Percentiles rank a stretch among this genome's conserved stretches.
phyloP scores from a whole-genome alignment of 805 yeast species.

The Lachancea mirantina region DNA sequence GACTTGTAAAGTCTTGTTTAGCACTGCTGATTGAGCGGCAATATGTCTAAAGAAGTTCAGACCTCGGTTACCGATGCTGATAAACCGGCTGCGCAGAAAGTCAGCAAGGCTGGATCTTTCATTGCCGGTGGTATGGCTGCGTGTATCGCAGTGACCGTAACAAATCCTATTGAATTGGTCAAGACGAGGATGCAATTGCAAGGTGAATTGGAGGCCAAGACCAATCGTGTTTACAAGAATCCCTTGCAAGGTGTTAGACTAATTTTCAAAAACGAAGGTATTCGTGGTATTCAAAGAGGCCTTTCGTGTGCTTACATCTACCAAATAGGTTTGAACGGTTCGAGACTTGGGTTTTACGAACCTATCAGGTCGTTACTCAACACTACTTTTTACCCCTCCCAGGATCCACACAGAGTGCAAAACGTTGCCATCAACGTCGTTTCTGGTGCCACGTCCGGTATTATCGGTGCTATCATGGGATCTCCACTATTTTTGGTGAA shows the following conservation, averaged over 20 bases:
- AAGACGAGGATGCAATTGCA: slow-evolving; percentile 96
- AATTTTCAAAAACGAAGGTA: slow-evolving; percentile 74
- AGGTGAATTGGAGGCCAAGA: slow-evolving; percentile 68
- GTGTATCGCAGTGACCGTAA: slow-evolving; percentile 94
- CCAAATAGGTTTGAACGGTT: slow-evolving; percentile 88
- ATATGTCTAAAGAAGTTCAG: slow-evolving; percentile 9
- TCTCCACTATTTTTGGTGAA: slow-evolving; percentile 89
- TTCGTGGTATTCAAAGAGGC: slow-evolving; percentile 85
- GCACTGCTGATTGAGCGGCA: too few species aligned
- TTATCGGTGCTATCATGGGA: slow-evolving; percentile 81
- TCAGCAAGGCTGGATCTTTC: slow-evolving; percentile 70
- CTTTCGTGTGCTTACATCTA: slow-evolving; percentile 81
- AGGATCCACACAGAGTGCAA: slow-evolving; percentile 44
- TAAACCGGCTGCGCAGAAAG: slow-evolving; percentile 48
- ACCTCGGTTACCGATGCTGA: slow-evolving; percentile 13
- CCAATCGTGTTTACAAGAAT: slow-evolving; percentile 60
- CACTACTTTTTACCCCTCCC: slow-evolving; percentile 42
- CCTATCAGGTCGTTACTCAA: slow-evolving; percentile 66
- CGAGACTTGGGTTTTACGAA: slow-evolving; percentile 90
- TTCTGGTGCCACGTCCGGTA: slow-evolving; percentile 80
- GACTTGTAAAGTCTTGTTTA: too few species aligned
- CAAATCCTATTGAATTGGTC: slow-evolving; percentile 91
- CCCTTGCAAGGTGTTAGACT: slow-evolving; percentile 76
- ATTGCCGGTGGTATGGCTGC: slow-evolving; percentile 92
- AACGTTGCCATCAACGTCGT: slow-evolving; percentile 54